Base-by-base conservation (phyloP, 2,329 filamentous ascomycete genomes). In the Cyphellophora europaea region DNA sequence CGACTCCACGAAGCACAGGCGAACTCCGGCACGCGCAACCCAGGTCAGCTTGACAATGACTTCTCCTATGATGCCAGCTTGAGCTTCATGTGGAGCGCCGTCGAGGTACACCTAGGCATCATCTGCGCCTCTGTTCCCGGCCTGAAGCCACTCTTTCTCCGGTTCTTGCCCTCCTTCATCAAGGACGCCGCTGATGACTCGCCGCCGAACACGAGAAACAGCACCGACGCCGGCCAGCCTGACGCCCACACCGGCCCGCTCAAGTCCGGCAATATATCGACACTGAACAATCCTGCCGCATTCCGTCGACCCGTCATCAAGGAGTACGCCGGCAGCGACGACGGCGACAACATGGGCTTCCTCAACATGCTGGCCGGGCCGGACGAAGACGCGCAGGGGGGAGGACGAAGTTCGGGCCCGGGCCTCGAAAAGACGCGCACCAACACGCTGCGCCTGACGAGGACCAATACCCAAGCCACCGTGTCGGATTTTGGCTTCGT, bases 111-210 rank as follows among this genome's bases (percentile, higher is more conserved):
- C 46, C 68, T 93, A 1, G 88, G 86, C 12, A 87, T 95, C 48
- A 80, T 87, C 44, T 93, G 85, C 53, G 88, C 82, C 27, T 94
- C 87, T 50, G 82, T 95, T n/a, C 89, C 89, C 6, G 89, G 82
- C 0, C 63, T 95, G 42, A 95, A 95, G 54, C 88, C 89, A 1
- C 65, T 96, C 5, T 77, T 89, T 36, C 74, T 83, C 27, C 63
- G 71, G 8, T 66, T 77, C 37, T 47, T 76, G 19, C 74, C 74
- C 4, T 64, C 63, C 32, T 59, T 77, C 56, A 63, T 79, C 30
- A 65, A 68, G 30, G 71, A 74, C 46, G 51, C 54, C 3, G 52
- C 49, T 14, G 57, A 62, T 29, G 44, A 44, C 15, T 25, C 27
- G 30, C 21, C 19, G 11, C 28, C 30, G 15, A 17, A 32, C 32